phyloP scores from a whole-genome alignment of 371 early-diverging fungal species.

The Mucor plumbeus region DNA sequence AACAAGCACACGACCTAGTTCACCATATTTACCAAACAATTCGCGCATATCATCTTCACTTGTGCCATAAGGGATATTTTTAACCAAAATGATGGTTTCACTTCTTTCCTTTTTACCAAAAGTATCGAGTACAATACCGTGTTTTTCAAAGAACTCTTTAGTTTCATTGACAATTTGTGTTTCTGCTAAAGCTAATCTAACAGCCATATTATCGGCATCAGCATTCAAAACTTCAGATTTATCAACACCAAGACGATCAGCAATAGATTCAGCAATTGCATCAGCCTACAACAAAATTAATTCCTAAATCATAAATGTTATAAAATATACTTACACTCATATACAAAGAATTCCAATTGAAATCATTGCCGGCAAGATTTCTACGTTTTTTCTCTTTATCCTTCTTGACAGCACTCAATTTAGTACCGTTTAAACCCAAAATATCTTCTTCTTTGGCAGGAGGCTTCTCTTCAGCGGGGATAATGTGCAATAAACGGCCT shows the following conservation, averaged over 20 bases:
- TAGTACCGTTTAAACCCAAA: slow-evolving; percentile 60
- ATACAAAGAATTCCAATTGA: slow-evolving; percentile 95
- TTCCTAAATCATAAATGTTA: neutral
- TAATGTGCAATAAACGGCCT: slow-evolving; percentile 89
- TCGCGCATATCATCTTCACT: slow-evolving; percentile 79
- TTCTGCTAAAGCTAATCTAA: slow-evolving; percentile 94
- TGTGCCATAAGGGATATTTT: slow-evolving; percentile 89
- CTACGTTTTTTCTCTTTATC: slow-evolving; percentile 82
- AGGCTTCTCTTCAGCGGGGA: slow-evolving; percentile 89
- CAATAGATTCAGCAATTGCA: slow-evolving; percentile 93
- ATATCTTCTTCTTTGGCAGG: slow-evolving; percentile 67
- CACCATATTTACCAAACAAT: slow-evolving; percentile 86
- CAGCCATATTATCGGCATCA: slow-evolving; percentile 88
- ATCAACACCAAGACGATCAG: slow-evolving; percentile 83
- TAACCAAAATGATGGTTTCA: slow-evolving; percentile 90
- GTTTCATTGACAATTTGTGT: slow-evolving; percentile 95
- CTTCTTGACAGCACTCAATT: slow-evolving; percentile 73
- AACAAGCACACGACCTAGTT: slow-evolving; percentile 86
- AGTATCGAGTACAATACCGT: slow-evolving; percentile 81
- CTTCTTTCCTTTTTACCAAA: slow-evolving; percentile 82
- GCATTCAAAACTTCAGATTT: slow-evolving; percentile 91
- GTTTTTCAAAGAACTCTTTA: slow-evolving; percentile 86
- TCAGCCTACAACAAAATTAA: slow-evolving; percentile 65
- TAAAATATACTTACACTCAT: slow-evolving; percentile 76
- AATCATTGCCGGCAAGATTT: slow-evolving; percentile 78